Percentiles rank a stretch among this genome's conserved stretches.
These are phyloP conservation scores for Atkinsonella texensis DNA, from an alignment of 2,329 filamentous ascomycete species.

Conservation along the genomic window DNA sequence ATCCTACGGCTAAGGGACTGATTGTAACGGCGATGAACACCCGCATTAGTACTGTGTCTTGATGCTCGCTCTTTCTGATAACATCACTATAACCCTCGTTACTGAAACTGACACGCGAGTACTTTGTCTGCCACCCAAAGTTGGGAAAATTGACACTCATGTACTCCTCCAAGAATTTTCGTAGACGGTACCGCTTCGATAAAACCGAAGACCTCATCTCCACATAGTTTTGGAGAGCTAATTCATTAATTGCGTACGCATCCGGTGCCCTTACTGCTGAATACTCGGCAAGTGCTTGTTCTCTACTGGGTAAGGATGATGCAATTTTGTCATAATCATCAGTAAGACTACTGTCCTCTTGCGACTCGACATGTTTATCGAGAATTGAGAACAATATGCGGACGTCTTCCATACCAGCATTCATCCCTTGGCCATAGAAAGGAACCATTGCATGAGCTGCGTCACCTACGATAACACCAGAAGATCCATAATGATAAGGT, in stretches of 20 bases:
- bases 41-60: conserved; percentile 48
- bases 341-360: conserved; percentile 29
- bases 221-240: conserved; percentile 81
- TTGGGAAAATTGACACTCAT: conserved; percentile 64
- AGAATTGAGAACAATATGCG: conserved; percentile 73
- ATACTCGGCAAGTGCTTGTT: conserved; percentile 62
- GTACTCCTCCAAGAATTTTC: conserved; percentile 79
- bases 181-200: conserved; percentile 61
- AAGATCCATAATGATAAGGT: conserved; percentile 70
- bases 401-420: conserved; percentile 90
- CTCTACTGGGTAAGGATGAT: conserved; percentile 42
- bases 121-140: conserved; percentile 85
- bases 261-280: conserved; percentile 62
- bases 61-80: conserved; percentile 53
- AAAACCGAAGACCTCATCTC: conserved; percentile 88
- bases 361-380: conserved; percentile 48
- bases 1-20: conserved; percentile 18
- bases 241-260: conserved; percentile 80
- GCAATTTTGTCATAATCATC: conserved; percentile 21
- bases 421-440: conserved; percentile 98
- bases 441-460: conserved; percentile 97
- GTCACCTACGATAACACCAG: conserved; percentile 79
- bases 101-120: conserved; percentile 82
- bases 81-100: conserved; percentile 87
- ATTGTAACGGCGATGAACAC: conserved; percentile 26